Conservation (phyloP, 352 stramenopile genomes). For the Globisporangium iwayamae region DNA sequence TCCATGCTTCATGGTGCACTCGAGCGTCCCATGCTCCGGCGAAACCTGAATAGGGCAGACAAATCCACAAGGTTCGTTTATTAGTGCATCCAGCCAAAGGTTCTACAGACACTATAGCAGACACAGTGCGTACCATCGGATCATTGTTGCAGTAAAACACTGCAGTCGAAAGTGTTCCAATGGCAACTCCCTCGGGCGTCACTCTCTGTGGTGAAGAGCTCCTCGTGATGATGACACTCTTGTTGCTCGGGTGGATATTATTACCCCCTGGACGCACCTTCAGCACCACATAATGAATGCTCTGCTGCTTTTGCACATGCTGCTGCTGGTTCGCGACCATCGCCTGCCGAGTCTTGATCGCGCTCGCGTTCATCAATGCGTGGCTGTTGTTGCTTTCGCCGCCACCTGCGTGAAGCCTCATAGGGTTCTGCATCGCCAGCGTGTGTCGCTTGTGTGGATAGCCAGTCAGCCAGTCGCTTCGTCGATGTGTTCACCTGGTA, state of each 20-base stretch:
- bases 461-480: conserved; percentile 2
- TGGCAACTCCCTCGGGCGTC: conserved; percentile 18
- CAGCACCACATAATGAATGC: conserved; percentile 8
- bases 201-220: conserved; percentile 6
- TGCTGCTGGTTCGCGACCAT: conserved; percentile 6
- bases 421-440: conserved; percentile 7
- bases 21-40: conserved; percentile 43
- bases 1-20: conserved; percentile 38
- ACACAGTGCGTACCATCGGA: conserved; percentile 8
- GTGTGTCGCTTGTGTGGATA: neutral
- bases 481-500: neutral
- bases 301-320: neutral
- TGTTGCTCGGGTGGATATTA: conserved; percentile 5
- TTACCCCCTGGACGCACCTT: conserved; percentile 13
- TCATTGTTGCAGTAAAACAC: conserved; percentile 25
- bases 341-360: conserved; percentile 1
- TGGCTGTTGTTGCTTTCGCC: neutral
- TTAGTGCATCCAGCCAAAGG: neutral
- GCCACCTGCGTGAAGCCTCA: neutral
- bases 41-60: conserved; percentile 4
- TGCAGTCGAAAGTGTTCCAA: conserved; percentile 20
- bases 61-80: neutral
- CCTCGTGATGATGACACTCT: neutral
- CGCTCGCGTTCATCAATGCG: neutral
- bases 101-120: neutral